A percentile compares a stretch with the other conserved stretches of the same genome.
Evolutionary conservation across 148 eudicot genomes (phyloP).

Genomic region (Cornus suecica): DNA sequence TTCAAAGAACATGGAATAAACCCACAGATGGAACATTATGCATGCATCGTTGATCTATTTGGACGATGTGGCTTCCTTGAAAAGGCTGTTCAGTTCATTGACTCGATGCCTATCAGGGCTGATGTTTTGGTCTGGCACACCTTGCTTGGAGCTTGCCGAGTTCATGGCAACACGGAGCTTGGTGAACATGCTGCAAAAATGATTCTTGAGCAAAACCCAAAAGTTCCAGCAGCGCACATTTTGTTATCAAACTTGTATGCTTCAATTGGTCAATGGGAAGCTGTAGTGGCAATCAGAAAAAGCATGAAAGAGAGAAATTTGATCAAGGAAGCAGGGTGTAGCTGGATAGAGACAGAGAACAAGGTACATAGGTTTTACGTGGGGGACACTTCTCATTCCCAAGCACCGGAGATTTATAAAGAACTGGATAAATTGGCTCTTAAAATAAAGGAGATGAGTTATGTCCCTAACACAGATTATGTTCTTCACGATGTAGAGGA

Average conservation of each 20-base stretch:
- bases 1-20: slow-evolving; percentile 36
- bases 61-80: slow-evolving; percentile 55
- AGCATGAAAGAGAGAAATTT: slow-evolving; percentile 55
- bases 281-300: slow-evolving; percentile 38
- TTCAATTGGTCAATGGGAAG: slow-evolving; percentile 45
- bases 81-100: slow-evolving; percentile 46
- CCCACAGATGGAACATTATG: slow-evolving; percentile 75
- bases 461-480: slow-evolving; percentile 48
- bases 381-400: slow-evolving; percentile 58
- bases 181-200: slow-evolving; percentile 51
- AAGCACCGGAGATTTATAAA: slow-evolving; percentile 43
- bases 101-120: slow-evolving; percentile 56
- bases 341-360: slow-evolving; percentile 61
- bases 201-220: slow-evolving; percentile 51
- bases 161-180: slow-evolving; percentile 41
- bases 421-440: slow-evolving; percentile 37
- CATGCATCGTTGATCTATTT: slow-evolving; percentile 72
- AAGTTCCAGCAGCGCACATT: slow-evolving; percentile 56
- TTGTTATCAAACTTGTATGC: slow-evolving; percentile 56
- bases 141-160: slow-evolving; percentile 57
- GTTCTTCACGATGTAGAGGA: slow-evolving; percentile 72
- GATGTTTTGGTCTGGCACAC: slow-evolving; percentile 69
- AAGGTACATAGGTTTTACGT: slow-evolving; percentile 56
- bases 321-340: slow-evolving; percentile 67
- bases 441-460: slow-evolving; percentile 56